phyloP scores from a whole-genome alignment of 2,329 filamentous ascomycete species.

The Plectosphaerella cucumerina region DNA sequence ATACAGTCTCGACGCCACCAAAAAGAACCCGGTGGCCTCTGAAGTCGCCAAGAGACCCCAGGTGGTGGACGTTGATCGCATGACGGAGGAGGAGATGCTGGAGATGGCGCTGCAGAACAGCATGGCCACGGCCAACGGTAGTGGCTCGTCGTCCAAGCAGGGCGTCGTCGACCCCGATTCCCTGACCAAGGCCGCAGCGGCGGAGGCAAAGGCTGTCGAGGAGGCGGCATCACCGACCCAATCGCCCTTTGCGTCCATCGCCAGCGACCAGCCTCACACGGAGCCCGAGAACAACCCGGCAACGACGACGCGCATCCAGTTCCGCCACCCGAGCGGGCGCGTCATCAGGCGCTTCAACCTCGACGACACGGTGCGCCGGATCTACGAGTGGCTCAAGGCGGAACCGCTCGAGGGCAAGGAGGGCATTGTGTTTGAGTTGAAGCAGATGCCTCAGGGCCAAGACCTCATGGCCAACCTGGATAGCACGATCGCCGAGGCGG shows the following conservation, averaged over 20 bases:
- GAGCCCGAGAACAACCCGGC: constrained; percentile 72
- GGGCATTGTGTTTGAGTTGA: constrained; percentile 79
- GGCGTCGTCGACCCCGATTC: constrained; percentile 80
- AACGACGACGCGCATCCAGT: constrained; percentile 83
- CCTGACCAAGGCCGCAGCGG: constrained; percentile 61
- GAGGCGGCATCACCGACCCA: constrained; percentile 21
- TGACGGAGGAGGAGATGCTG: constrained; percentile 97
- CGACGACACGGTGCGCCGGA: constrained; percentile 70
- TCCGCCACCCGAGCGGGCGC: constrained; percentile 78
- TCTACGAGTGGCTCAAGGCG: constrained; percentile 97
- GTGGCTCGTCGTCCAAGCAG: constrained; percentile 29
- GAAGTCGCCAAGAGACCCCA: constrained; percentile 67
- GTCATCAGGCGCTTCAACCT: constrained; percentile 82
- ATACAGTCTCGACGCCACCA: constrained; percentile 83
- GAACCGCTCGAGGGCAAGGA: constrained; percentile 76
- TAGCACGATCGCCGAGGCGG: constrained; percentile 71
- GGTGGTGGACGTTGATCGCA: constrained; percentile 71
- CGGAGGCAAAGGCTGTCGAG: constrained; percentile 24
- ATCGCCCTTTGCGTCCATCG: constrained; percentile 64
- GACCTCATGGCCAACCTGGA: constrained; percentile 78
- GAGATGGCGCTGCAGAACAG: constrained; percentile 92
- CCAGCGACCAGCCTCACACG: constrained; percentile 65
- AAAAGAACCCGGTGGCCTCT: constrained; percentile 87
- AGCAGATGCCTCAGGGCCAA: constrained; percentile 70
- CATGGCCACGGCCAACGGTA: constrained; percentile 47